phyloP scores from a whole-genome alignment of 768 basidiomycete genomes.

The Pilatotrama ljubarskyi region DNA sequence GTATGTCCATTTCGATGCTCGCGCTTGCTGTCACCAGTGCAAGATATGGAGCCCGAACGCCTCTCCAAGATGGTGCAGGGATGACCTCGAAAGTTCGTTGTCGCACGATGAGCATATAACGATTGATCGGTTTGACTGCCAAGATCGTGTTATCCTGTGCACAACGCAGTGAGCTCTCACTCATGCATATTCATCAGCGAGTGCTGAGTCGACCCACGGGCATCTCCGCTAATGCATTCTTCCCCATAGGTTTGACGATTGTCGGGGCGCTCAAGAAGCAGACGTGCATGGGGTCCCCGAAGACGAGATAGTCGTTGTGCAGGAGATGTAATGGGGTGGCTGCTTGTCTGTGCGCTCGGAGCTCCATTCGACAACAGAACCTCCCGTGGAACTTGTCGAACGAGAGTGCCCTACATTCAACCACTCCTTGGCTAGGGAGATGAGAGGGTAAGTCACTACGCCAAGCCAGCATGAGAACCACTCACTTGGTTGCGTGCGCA shows the following conservation, averaged over 20 bases:
- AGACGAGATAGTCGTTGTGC: constrained; percentile 24
- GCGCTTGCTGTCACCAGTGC: constrained; percentile 9
- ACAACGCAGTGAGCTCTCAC: background rate
- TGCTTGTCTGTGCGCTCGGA: constrained; percentile 18
- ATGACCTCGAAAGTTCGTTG: constrained; percentile 29
- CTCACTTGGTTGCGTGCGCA: constrained; percentile 20
- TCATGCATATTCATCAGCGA: background rate
- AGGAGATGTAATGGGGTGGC: constrained; percentile 24
- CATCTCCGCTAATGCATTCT: constrained; percentile 4
- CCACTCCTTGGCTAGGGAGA: background rate
- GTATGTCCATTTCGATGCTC: constrained; percentile 23
- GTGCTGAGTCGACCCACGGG: constrained; percentile 3
- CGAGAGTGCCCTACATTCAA: constrained; percentile 25
- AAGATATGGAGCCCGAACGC: constrained; percentile 9
- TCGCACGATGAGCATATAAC: constrained; percentile 31
- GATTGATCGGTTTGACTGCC: constrained; percentile 30
- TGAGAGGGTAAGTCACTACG: background rate
- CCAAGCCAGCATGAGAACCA: background rate
- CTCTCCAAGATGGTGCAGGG: constrained; percentile 22
- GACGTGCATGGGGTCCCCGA: constrained; percentile 25
- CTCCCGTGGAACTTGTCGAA: constrained; percentile 36
- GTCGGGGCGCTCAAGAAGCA: constrained; percentile 20
- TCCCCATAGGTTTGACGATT: constrained; percentile 14
- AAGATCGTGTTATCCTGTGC: constrained; percentile 25
- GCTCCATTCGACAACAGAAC: constrained; percentile 23